A percentile compares a stretch with the other conserved stretches of the same genome.
phyloP scores from a whole-genome alignment of 179 eudicot species.

The Drosera spatulata region DNA sequence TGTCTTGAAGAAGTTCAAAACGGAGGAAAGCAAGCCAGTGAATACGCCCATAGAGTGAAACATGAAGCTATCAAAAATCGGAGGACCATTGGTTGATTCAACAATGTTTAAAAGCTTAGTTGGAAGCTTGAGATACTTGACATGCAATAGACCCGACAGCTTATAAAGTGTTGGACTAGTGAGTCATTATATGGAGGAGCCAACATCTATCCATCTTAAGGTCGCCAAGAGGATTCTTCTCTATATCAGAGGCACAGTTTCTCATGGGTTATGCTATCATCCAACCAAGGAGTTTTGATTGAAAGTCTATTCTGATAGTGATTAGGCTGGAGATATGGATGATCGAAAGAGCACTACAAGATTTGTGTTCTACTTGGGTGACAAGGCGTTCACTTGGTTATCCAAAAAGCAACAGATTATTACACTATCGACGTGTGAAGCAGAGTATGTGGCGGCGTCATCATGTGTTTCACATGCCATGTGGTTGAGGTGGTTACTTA shows the following conservation, averaged over 20 bases:
- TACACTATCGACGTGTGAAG: conserved; percentile 6
- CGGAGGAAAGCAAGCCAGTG: neutral
- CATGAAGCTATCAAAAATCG: neutral
- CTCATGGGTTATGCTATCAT: too few species aligned
- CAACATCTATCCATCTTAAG: too few species aligned
- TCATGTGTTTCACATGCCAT: conserved; percentile 6
- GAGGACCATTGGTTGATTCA: neutral
- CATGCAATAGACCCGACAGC: neutral
- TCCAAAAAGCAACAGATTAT: conserved; percentile 1
- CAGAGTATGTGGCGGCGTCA: neutral
- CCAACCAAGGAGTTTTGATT: neutral
- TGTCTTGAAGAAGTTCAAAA: conserved; percentile 2
- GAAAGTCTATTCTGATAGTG: conserved; percentile 3
- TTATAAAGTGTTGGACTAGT: neutral
- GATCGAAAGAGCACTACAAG: neutral
- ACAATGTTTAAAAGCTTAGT: neutral
- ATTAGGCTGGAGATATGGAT: neutral
- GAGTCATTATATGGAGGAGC: neutral
- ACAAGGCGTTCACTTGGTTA: neutral
- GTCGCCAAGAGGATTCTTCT: too few species aligned
- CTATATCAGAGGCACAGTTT: too few species aligned
- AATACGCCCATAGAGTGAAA: neutral
- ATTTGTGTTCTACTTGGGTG: conserved; percentile 3
- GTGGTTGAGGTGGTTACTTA: neutral
- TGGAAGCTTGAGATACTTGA: conserved; percentile 3